Conservation (phyloP, 352 stramenopile species). For the Thalassiosira oceanica region DNA sequence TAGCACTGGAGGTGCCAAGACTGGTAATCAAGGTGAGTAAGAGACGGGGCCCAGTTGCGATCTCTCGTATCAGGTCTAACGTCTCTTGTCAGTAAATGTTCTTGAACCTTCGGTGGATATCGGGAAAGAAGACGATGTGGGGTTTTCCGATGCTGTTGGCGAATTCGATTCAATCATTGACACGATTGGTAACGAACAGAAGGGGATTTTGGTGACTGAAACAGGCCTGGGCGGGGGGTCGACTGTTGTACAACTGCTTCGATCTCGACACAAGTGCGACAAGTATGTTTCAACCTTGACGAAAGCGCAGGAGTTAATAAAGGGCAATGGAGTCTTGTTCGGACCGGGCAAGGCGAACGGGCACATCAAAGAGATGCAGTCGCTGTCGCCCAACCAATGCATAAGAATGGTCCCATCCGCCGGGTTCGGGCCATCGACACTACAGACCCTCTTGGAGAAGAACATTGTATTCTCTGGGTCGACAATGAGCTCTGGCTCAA, state of each 20-base stretch:
- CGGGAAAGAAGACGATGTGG: slow-evolving; percentile 52
- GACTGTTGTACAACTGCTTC: slow-evolving; percentile 46
- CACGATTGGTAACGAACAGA: slow-evolving; percentile 69
- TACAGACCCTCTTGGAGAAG: slow-evolving; percentile 63
- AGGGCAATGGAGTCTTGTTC: slow-evolving; percentile 63
- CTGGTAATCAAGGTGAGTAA: slow-evolving; percentile 47
- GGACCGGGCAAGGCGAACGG: slow-evolving; percentile 66
- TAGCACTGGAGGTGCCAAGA: slow-evolving; percentile 42
- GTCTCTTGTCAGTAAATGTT: slow-evolving; percentile 39
- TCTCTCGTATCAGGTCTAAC: slow-evolving; percentile 7
- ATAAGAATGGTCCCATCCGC: slow-evolving; percentile 40
- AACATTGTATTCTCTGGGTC: slow-evolving; percentile 63
- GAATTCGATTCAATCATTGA: slow-evolving; percentile 77
- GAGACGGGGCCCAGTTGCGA: neutral
- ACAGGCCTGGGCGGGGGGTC: slow-evolving; percentile 7
- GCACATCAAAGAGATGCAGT: slow-evolving; percentile 52
- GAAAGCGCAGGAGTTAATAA: slow-evolving; percentile 59
- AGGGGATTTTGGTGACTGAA: slow-evolving; percentile 22
- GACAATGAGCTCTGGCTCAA: slow-evolving; percentile 23
- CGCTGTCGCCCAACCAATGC: slow-evolving; percentile 22
- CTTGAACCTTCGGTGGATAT: slow-evolving; percentile 36
- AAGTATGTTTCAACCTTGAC: slow-evolving; percentile 72
- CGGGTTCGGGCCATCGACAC: slow-evolving; percentile 52
- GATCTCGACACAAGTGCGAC: slow-evolving; percentile 59
- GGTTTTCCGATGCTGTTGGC: slow-evolving; percentile 59